Evolutionary conservation across 163 green algal genomes (phyloP).

Genomic region (Chlamydomonas reinhardtii): DNA sequence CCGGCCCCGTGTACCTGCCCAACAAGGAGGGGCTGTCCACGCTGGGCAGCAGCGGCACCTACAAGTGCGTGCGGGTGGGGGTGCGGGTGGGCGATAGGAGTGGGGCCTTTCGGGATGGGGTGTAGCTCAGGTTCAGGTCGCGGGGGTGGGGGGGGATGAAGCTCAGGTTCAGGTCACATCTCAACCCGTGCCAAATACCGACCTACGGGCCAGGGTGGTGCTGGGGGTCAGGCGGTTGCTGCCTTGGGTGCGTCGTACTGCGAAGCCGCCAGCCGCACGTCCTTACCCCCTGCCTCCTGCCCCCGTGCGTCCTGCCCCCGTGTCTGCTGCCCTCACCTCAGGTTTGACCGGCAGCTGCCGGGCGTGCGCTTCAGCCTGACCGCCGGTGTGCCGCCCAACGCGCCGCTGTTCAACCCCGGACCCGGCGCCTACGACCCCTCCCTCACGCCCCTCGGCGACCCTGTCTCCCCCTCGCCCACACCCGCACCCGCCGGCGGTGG

Average conservation of each 20-base stretch:
- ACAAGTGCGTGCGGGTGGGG: slow-evolving; percentile 12
- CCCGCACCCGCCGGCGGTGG: slow-evolving; percentile 5
- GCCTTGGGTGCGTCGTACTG: too few relatives aligned
- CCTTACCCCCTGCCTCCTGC: too few relatives aligned
- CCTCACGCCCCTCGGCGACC: slow-evolving; percentile 5
- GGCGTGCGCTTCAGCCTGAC: slow-evolving; percentile 43
- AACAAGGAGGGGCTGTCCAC: slow-evolving; percentile 32
- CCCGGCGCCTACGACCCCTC: slow-evolving; percentile 51
- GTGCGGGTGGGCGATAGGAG: background rate
- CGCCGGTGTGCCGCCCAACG: slow-evolving; percentile 49
- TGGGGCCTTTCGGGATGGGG: background rate
- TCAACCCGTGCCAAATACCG: too few relatives aligned
- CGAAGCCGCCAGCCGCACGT: too few relatives aligned
- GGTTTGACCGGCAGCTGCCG: slow-evolving; percentile 18
- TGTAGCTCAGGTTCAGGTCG: too few relatives aligned
- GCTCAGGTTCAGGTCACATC: too few relatives aligned
- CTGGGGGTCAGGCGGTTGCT: too few relatives aligned
- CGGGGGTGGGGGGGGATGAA: too few relatives aligned
- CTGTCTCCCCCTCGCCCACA: background rate
- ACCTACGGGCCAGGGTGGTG: too few relatives aligned
- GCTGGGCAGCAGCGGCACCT: background rate
- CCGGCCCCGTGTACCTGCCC: slow-evolving; percentile 50
- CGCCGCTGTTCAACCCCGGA: slow-evolving; percentile 51
- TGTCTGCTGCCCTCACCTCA: too few relatives aligned
- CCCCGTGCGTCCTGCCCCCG: too few relatives aligned